Evolutionary conservation across 2,329 filamentous ascomycete species (phyloP), one percentile per base, ranked within the genome.

Genomic region (Teratosphaeria epicoccoides): DNA sequence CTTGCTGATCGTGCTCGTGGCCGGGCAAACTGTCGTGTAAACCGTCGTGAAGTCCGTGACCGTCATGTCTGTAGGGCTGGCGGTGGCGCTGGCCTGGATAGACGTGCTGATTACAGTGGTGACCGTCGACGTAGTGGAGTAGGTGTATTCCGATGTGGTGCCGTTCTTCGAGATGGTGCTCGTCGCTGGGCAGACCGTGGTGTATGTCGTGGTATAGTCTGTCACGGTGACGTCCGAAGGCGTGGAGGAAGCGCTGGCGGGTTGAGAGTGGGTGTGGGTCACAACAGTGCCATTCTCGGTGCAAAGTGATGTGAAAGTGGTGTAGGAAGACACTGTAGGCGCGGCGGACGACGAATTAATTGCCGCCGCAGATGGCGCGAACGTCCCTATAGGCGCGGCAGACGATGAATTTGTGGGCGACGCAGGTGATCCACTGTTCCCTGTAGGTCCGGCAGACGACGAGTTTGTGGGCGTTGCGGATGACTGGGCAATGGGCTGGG

Each of bases 281-380:
- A 28, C 25, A 11, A 28, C 26, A 14, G 49, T 46, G n/a, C 43
- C 43, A 24, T 33, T 46, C 49, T 51, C 49, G 6, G 49, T 51
- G 26, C 49, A 51, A n/a, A 51, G 43, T 11, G 33, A 28, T 24
- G 49, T 51, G 49, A 37, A 51, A 10, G 49, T 51, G 3, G 49
- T 51, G 24, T 51, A 51, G 17, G 23, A 22, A 11, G 49, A 47
- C 43, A 47, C 29, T 7, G 33, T 40, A 7, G n/a, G 33, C 17
- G 33, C 10, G n/a, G 33, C 33, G 20, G 33, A 40, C n/a, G 33
- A 4, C n/a, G n/a, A n/a, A n/a, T n/a, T n/a, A n/a, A n/a, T n/a
- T n/a, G n/a, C n/a, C n/a, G n/a, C n/a, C n/a, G n/a, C n/a, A n/a
- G n/a, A n/a, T n/a, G n/a, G n/a, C n/a, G n/a, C n/a, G n/a, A n/a